Evolutionary conservation across 352 stramenopile species (phyloP), one percentile per base, ranked within the genome.

Genomic region (Phytophthora tentaculata): DNA sequence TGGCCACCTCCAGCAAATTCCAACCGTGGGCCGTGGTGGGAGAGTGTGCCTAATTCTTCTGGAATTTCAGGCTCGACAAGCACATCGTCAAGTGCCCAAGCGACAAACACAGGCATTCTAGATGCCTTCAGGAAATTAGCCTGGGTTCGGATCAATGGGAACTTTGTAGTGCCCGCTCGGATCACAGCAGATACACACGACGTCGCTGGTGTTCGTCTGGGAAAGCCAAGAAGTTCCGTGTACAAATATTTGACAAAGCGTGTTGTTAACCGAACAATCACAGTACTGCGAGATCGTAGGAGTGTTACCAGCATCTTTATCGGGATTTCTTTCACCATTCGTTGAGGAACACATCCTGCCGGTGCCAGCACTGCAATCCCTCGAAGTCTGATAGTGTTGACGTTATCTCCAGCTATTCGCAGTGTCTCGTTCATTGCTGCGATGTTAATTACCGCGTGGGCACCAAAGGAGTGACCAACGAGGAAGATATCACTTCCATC

Each of bases 1-100:
- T 88, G 81, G 4, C 81, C 81, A 12, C 79, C 81, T 13, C 65
- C 74, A 23, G 56, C 52, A 44, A 86, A 88, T 9, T 73, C 77
- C 22, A 88, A 62, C 7, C 75, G 77, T 20, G 76, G 73, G 0
- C 77, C 79, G 26, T 61, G 48, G 43, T 74, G 61, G 24, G 69
- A 79, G 2, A 74, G 32, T 14, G 56, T 61, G 14, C 64, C 77
- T 0, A 90, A 64, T 57, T 90, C 75, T 58, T 69, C 44, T 0
- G 76, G 73, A 41, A 88, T 77, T 39, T 58, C 67, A 23, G 66
- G 45, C 45, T 88, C 76, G 22, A 90, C 73, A 10, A 83, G 70
- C 17, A 69, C 56, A 64, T 90, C 80, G 29, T 81, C 77, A 1
- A 68, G 48, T 9, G 81, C 79, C 73, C 73, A 87, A 5, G 79